Percentiles rank a stretch among this genome's conserved stretches.
Evolutionary conservation across 192 early-diverging fungal species (phyloP).

Genomic region (Dissophora ornata): DNA sequence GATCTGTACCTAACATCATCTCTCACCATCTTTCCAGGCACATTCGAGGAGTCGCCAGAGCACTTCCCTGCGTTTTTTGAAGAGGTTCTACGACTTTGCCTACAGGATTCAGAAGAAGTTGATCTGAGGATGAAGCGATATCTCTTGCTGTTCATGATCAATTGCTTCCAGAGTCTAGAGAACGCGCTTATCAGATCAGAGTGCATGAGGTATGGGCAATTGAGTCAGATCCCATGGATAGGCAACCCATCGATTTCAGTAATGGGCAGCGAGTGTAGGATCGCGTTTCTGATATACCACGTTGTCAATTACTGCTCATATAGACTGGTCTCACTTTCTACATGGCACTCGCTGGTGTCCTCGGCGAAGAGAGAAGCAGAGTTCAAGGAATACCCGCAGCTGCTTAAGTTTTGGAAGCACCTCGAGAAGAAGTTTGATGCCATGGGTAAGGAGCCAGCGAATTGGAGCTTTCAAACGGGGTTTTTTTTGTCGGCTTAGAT

Average conservation of each 20-base stretch:
- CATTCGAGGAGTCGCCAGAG: conserved; percentile 53
- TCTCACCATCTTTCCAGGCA: conserved; percentile 26
- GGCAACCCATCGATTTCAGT: no score
- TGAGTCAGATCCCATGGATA: no score
- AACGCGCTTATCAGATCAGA: conserved; percentile 78
- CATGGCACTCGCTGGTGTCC: conserved; percentile 78
- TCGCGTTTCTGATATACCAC: no score
- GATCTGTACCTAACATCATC: no score
- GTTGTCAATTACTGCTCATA: no score
- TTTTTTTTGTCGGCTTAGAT: not conserved
- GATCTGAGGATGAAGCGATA: conserved; percentile 58
- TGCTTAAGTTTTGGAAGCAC: conserved; percentile 77
- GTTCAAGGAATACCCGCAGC: conserved; percentile 67
- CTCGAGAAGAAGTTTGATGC: conserved; percentile 64
- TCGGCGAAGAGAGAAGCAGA: conserved; percentile 66
- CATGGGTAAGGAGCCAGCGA: conserved; percentile 37
- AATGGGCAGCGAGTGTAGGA: no score
- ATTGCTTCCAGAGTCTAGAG: conserved; percentile 89
- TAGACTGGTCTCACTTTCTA: conserved; percentile 75
- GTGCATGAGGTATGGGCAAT: conserved; percentile 67
- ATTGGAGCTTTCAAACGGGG: not conserved
- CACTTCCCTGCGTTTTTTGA: conserved; percentile 71
- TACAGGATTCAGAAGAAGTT: conserved; percentile 38
- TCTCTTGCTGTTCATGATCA: conserved; percentile 81
- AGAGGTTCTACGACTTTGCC: conserved; percentile 60